These are phyloP conservation scores for Cubamyces lactineus DNA, from an alignment of 768 basidiomycete genomes.

Conservation along the genomic window DNA sequence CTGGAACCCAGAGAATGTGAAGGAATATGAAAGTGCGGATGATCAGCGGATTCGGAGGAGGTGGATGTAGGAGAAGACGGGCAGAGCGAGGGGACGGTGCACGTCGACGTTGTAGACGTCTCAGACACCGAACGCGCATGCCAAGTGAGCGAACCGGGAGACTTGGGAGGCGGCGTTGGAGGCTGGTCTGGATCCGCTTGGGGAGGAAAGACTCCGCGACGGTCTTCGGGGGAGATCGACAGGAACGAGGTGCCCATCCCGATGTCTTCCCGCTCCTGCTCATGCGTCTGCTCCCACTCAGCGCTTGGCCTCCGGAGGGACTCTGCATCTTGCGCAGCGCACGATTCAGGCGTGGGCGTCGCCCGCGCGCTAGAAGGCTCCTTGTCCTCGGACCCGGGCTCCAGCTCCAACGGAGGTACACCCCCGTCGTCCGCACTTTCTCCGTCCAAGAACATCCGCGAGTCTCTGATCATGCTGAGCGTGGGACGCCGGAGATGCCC, in stretches of 20 bases:
- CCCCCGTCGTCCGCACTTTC: conserved; percentile 18
- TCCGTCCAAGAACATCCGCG: conserved; percentile 25
- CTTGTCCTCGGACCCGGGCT: conserved; percentile 8
- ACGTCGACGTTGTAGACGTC: conserved; percentile 10
- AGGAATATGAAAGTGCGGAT: background rate
- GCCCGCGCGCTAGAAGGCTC: conserved; percentile 12
- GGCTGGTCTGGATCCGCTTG: conserved; percentile 1
- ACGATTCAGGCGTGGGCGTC: background rate
- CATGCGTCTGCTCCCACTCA: background rate
- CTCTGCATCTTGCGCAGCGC: background rate
- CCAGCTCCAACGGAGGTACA: conserved; percentile 1
- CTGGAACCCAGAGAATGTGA: conserved; percentile 7
- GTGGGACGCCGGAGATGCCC: conserved; percentile 26
- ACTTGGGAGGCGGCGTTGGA: conserved; percentile 17
- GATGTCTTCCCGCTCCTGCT: background rate
- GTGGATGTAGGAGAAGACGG: conserved; percentile 17
- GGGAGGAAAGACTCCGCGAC: background rate
- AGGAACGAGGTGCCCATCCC: conserved; percentile 11
- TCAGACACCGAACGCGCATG: conserved; percentile 17
- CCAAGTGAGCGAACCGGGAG: conserved; percentile 7
- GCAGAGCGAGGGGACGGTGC: conserved; percentile 20
- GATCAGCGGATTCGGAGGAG: conserved; percentile 18
- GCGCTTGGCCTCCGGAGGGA: background rate
- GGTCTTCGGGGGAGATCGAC: conserved; percentile 15
- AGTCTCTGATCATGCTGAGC: conserved; percentile 31